Conservation (phyloP, 1,284 basidiomycete species). For the Pascua guehoae region DNA sequence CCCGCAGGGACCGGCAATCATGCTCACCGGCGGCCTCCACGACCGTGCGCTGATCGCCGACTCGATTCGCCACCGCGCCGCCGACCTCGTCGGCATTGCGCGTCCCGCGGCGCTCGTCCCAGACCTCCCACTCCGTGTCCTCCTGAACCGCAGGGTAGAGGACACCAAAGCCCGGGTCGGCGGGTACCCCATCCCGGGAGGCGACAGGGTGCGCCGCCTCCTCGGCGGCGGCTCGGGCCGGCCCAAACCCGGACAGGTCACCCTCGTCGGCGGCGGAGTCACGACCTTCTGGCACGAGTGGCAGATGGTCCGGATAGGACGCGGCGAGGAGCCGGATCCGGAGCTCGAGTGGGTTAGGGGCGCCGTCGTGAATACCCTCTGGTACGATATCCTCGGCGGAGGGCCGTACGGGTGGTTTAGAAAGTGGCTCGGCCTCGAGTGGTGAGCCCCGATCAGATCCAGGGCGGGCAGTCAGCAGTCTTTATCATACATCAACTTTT, state of each 20-base stretch:
- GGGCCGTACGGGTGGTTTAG: constrained; percentile 22
- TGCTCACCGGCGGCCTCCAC: constrained; percentile 44
- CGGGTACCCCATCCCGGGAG: constrained; percentile 33
- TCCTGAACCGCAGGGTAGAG: constrained; percentile 29
- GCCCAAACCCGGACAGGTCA: constrained; percentile 18
- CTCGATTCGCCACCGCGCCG: constrained; percentile 29
- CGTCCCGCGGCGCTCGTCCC: constrained; percentile 39
- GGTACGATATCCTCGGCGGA: constrained; percentile 31
- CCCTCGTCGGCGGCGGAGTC: constrained; percentile 41
- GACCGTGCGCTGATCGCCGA: constrained; percentile 33
- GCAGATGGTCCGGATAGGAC: constrained; percentile 39
- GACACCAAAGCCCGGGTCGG: constrained; percentile 23
- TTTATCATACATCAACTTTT: too few relatives aligned
- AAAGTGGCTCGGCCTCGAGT: constrained; percentile 10
- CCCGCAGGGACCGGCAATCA: constrained; percentile 39
- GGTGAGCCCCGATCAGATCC: neutral
- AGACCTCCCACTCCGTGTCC: constrained; percentile 24
- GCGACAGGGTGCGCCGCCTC: constrained; percentile 16
- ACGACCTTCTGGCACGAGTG: constrained; percentile 46
- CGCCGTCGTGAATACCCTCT: constrained; percentile 27
- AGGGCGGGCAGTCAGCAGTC: too few relatives aligned
- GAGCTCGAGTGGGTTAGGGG: constrained; percentile 32
- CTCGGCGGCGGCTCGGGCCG: constrained; percentile 23
- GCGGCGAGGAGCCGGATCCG: constrained; percentile 35
- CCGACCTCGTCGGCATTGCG: constrained; percentile 42